phyloP scores from a whole-genome alignment of 768 basidiomycete species.

The Termitomyces sp. region DNA sequence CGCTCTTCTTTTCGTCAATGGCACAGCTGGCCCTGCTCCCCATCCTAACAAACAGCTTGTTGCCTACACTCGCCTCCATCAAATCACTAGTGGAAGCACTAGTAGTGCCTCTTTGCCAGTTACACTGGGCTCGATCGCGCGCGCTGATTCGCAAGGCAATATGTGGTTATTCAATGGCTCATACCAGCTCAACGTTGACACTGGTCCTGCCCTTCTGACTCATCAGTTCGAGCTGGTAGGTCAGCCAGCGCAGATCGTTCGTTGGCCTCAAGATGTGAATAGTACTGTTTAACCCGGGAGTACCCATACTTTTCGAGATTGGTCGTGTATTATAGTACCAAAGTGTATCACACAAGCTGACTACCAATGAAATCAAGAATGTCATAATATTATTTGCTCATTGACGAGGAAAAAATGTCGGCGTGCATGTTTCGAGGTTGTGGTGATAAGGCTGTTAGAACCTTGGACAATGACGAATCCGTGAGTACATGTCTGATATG shows the following conservation, averaged over 20 bases:
- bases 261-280: slow-evolving; percentile 27
- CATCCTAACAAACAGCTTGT: slow-evolving; percentile 49
- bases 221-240: slow-evolving; percentile 41
- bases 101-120: slow-evolving; percentile 31
- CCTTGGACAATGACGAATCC: too few species aligned
- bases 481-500: too few species aligned
- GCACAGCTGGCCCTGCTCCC: slow-evolving; percentile 43
- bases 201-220: slow-evolving; percentile 29
- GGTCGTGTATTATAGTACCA: not conserved
- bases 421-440: too few species aligned
- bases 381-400: not conserved
- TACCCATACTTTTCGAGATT: not conserved
- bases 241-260: slow-evolving; percentile 30
- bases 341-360: not conserved
- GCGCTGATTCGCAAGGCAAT: slow-evolving; percentile 41
- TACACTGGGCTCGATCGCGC: slow-evolving; percentile 43
- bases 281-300: not conserved
- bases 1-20: slow-evolving; percentile 45
- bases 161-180: slow-evolving; percentile 40
- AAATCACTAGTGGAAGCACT: slow-evolving; percentile 21
- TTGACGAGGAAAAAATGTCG: too few species aligned
- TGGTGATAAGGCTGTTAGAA: too few species aligned
- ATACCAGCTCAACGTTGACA: slow-evolving; percentile 40
- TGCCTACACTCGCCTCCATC: slow-evolving; percentile 37
- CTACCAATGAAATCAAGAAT: not conserved